Evolutionary conservation across 345 rosid genomes (phyloP).

Genomic region (Brassica cretica): DNA sequence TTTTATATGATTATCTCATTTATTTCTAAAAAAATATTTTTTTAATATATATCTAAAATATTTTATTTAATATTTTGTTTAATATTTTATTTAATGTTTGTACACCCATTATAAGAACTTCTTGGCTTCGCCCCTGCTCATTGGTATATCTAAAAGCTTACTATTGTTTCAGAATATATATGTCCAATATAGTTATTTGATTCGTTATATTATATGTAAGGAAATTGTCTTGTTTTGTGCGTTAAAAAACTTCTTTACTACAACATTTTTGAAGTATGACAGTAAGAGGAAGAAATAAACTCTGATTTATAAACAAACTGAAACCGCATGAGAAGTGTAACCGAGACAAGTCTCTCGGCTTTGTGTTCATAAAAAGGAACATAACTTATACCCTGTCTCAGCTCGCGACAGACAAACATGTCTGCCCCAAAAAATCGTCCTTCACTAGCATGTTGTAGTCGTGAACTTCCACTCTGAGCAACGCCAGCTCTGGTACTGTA

Average conservation of each 20-base stretch:
- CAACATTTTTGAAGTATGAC: background rate
- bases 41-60: too few relatives aligned
- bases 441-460: slow-evolving; percentile 68
- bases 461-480: slow-evolving; percentile 69
- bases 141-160: background rate
- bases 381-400: slow-evolving; percentile 60
- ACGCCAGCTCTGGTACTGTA: slow-evolving; percentile 66
- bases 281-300: background rate
- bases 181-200: background rate
- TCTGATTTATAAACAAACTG: slow-evolving; percentile 29
- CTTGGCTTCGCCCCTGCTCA: too few relatives aligned
- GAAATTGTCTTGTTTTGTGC: background rate
- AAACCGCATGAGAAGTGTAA: slow-evolving; percentile 64
- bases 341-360: slow-evolving; percentile 48
- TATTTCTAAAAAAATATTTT: too few relatives aligned
- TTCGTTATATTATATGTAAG: background rate
- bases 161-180: too few relatives aligned
- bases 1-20: too few relatives aligned
- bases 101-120: too few relatives aligned
- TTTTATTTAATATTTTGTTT: too few relatives aligned
- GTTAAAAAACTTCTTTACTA: background rate
- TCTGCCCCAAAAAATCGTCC: slow-evolving; percentile 70
- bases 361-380: slow-evolving; percentile 59
- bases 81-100: too few relatives aligned
- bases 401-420: slow-evolving; percentile 67